Percentiles rank a stretch among this genome's conserved stretches.
Conservation (phyloP, 176 grass and related monocot genomes). For the Puccinellia tenuiflora region DNA sequence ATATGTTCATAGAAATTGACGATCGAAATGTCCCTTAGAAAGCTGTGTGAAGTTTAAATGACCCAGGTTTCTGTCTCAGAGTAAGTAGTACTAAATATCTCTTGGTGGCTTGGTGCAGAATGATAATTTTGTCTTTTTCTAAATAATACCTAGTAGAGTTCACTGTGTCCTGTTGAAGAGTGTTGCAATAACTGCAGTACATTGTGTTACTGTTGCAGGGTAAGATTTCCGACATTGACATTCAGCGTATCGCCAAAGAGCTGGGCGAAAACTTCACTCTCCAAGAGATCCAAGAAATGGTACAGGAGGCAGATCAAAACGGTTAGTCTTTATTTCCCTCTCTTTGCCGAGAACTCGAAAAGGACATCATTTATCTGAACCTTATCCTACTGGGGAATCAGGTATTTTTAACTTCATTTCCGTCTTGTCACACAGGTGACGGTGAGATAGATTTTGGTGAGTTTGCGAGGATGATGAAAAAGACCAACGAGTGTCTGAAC, state of each 20-base stretch:
- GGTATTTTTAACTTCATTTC: not conserved
- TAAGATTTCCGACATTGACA: slow-evolving; percentile 80
- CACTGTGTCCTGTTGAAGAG: not conserved
- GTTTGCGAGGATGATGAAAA: slow-evolving; percentile 76
- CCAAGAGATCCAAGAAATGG: slow-evolving; percentile 86
- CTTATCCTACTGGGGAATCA: not conserved
- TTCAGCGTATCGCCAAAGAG: slow-evolving; percentile 72
- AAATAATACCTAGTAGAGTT: not conserved
- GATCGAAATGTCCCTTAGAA: not conserved
- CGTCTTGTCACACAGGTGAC: slow-evolving; percentile 48
- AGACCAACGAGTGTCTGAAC: slow-evolving; percentile 20
- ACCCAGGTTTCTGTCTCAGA: not conserved
- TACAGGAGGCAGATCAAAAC: slow-evolving; percentile 72
- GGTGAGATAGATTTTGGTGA: slow-evolving; percentile 78
- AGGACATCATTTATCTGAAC: not conserved
- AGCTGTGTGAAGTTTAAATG: not conserved
- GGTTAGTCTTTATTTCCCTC: slow-evolving; percentile 25
- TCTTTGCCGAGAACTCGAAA: not conserved
- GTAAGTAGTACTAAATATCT: not conserved
- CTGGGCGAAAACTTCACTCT: slow-evolving; percentile 77
- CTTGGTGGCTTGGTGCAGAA: not conserved
- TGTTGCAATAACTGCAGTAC: slow-evolving; percentile 9
- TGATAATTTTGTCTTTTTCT: not conserved
- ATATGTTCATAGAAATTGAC: not conserved
- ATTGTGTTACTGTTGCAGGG: slow-evolving; percentile 35